Conservation (phyloP, 2,329 filamentous ascomycete species). For the Penicillium sp. region DNA sequence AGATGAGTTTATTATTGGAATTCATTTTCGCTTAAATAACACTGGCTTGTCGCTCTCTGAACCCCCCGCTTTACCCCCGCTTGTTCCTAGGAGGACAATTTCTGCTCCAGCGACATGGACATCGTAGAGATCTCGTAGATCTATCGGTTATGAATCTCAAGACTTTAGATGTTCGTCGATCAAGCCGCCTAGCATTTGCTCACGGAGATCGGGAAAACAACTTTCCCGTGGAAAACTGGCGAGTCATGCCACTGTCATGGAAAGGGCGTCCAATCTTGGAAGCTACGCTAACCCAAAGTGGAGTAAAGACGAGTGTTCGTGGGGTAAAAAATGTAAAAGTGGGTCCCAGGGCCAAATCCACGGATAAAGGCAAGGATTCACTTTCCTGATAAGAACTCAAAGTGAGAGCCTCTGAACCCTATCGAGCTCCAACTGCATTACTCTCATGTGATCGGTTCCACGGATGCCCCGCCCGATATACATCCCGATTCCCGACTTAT, state of each 20-base stretch:
- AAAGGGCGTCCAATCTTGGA: neutral
- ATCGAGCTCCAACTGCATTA: neutral
- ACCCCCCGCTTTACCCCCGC: no score
- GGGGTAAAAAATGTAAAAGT: neutral
- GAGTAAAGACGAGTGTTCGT: neutral
- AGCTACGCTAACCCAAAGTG: neutral
- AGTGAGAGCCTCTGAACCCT: neutral
- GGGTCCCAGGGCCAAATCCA: neutral
- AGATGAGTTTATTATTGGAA: no score
- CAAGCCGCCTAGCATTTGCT: no score
- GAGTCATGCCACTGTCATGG: no score
- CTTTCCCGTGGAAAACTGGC: neutral
- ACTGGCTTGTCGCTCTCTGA: no score
- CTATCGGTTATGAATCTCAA: no score
- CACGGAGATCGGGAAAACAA: neutral
- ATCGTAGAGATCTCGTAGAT: no score
- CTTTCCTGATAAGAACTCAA: neutral
- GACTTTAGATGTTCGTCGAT: no score
- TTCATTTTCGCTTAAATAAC: no score
- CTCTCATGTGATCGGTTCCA: constrained; percentile 19
- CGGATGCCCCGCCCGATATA: constrained; percentile 14
- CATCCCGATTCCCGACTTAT: neutral
- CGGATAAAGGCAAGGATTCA: neutral
- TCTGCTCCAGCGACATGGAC: no score
- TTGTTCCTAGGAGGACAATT: no score